Evolutionary conservation across 495 filamentous ascomycete species (phyloP).

Genomic region (Darksidea phi): DNA sequence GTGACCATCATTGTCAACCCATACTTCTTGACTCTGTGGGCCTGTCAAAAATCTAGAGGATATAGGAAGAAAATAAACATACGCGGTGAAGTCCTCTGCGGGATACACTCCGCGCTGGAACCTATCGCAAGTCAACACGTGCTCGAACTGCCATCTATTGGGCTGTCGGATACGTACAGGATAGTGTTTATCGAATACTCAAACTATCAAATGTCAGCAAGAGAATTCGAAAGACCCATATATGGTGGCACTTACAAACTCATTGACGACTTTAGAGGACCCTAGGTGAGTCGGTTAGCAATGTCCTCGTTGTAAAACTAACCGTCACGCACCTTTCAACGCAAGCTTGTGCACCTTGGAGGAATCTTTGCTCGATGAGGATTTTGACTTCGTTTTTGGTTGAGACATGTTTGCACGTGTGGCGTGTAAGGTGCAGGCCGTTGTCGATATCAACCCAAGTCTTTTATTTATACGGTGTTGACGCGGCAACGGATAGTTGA

Average conservation of each 20-base stretch:
- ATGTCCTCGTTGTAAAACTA: neutral
- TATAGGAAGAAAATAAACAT: no score
- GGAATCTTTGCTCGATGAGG: slow-evolving; percentile 67
- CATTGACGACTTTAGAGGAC: slow-evolving; percentile 84
- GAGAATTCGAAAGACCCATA: neutral
- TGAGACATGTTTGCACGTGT: slow-evolving; percentile 31
- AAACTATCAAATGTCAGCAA: slow-evolving; percentile 43
- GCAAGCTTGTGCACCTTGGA: slow-evolving; percentile 93
- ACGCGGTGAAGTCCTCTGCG: slow-evolving; percentile 95
- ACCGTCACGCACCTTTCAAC: slow-evolving; percentile 65
- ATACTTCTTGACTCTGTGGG: slow-evolving; percentile 87
- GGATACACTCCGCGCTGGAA: slow-evolving; percentile 98
- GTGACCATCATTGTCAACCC: slow-evolving; percentile 98
- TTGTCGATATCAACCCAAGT: neutral
- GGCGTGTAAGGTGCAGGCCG: neutral
- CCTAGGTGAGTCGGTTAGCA: slow-evolving; percentile 43
- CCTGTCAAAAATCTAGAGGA: no score
- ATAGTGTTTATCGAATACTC: slow-evolving; percentile 98
- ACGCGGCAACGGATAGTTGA: slow-evolving; percentile 26
- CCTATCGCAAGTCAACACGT: slow-evolving; percentile 44
- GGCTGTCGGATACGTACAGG: slow-evolving; percentile 50
- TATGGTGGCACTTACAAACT: slow-evolving; percentile 68
- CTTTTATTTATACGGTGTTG: slow-evolving; percentile 25
- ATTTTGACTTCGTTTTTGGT: slow-evolving; percentile 29
- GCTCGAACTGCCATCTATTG: neutral